Percentiles rank a stretch among this genome's conserved stretches.
These are phyloP conservation scores for Xylaria sp. DNA, from an alignment of 2,329 filamentous ascomycete genomes.

Conservation along the genomic window DNA sequence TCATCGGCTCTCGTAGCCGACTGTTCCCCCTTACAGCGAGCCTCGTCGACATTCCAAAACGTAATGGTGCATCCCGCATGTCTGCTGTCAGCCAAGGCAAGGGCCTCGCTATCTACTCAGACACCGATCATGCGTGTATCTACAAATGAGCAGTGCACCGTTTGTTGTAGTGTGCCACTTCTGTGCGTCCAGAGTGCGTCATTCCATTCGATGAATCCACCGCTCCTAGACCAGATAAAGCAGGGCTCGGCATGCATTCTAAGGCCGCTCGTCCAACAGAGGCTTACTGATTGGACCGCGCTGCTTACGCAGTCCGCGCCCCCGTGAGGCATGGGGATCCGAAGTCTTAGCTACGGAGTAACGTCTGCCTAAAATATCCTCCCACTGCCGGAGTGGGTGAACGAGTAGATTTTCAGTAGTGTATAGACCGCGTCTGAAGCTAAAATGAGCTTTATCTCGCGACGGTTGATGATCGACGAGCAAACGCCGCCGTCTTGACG, in stretches of 20 bases:
- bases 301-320: background rate
- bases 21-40: no score
- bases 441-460: background rate
- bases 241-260: background rate
- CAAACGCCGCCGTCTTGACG: background rate
- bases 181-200: no score
- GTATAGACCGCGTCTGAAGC: background rate
- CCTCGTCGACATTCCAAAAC: no score
- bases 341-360: background rate
- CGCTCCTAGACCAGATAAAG: background rate
- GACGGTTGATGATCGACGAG: background rate
- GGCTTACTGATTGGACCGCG: background rate
- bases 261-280: background rate
- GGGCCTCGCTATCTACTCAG: no score
- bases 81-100: no score
- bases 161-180: background rate
- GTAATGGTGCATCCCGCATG: no score
- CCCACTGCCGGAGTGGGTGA: background rate
- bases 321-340: background rate
- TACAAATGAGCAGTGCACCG: no score
- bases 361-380: background rate
- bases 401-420: no score
- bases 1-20: no score
- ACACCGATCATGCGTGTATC: no score
- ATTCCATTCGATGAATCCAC: no score